phyloP scores from a whole-genome alignment of 2,329 filamentous ascomycete genomes.

The Colletotrichum aenigma region DNA sequence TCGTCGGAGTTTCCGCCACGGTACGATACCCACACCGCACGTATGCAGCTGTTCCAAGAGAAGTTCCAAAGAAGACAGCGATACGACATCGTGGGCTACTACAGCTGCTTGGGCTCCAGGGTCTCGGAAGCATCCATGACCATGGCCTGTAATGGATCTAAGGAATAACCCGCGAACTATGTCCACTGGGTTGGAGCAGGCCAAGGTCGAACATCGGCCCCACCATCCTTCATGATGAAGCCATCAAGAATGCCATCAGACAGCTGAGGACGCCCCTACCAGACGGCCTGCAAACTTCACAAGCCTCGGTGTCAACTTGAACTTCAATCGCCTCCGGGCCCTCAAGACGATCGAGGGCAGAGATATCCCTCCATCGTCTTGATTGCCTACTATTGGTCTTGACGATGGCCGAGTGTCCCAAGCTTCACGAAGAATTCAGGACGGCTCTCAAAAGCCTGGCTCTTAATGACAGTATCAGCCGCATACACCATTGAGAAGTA shows the following conservation, averaged over 20 bases:
- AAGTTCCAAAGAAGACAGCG: not conserved
- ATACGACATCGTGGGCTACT: not conserved
- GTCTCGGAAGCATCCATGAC: not conserved
- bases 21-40: accelerated
- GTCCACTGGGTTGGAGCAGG: not conserved
- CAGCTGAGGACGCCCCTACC: not conserved
- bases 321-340: not conserved
- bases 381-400: not conserved
- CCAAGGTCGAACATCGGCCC: not conserved
- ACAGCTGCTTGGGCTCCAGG: not conserved
- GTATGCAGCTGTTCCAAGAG: not conserved
- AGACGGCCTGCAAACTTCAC: not conserved
- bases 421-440: not conserved
- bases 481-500: not conserved
- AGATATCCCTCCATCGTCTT: not conserved
- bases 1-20: not conserved
- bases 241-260: not conserved
- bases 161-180: not conserved
- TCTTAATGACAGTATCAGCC: not conserved
- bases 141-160: not conserved
- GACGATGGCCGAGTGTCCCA: not conserved
- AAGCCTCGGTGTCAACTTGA: not conserved
- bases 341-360: not conserved
- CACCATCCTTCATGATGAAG: not conserved
- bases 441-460: not conserved